Base-by-base conservation (phyloP, 192 early-diverging fungal species). In the Obelidium mucronatum region DNA sequence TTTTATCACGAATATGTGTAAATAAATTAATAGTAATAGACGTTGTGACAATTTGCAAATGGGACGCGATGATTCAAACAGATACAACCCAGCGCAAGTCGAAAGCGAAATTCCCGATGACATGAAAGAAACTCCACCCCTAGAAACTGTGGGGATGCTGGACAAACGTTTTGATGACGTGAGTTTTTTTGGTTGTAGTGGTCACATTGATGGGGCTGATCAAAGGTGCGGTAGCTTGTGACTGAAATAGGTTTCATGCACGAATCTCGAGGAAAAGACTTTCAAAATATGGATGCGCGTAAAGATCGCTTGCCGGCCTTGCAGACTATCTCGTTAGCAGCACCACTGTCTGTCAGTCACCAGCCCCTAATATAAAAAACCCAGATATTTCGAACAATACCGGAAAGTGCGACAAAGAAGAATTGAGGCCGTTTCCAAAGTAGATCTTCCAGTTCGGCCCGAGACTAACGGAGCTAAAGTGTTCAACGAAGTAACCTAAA, bases 121-220 rank as follows among this genome's bases (percentile, higher is more conserved):
- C 48, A 63, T 83, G 17, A 82, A 81, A 53, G 84, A 88, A 53
- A 67, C 79, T 40, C 78, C 76, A 17, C 82, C 82, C 6, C 73
- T 82, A 26, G 87, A 88, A 56, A 80, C 69, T 19, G 40, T 85
- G 0, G 77, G 76, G 24, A 75, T 77, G 40, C 62, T 88, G 35
- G 87, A 88, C 77, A 79, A 80, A 58, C 67, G 81, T 28, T 82
- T 88, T 75, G 81, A 86, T 22, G 87, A 83, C 30, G 86, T 88
- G 60, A 59, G 40, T 35, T 2, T 2, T 40, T 30, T 48, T 6
- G 19, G 11, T 48, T 48, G n/a, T n/a, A n/a, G n/a, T n/a, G n/a
- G n/a, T n/a, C n/a, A n/a, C n/a, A n/a, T n/a, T n/a, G n/a, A n/a
- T n/a, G n/a, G n/a, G n/a, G n/a, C n/a, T n/a, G n/a, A n/a, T n/a